phyloP scores from a whole-genome alignment of 306 rosid species.

The Heteromeles arbutifolia region DNA sequence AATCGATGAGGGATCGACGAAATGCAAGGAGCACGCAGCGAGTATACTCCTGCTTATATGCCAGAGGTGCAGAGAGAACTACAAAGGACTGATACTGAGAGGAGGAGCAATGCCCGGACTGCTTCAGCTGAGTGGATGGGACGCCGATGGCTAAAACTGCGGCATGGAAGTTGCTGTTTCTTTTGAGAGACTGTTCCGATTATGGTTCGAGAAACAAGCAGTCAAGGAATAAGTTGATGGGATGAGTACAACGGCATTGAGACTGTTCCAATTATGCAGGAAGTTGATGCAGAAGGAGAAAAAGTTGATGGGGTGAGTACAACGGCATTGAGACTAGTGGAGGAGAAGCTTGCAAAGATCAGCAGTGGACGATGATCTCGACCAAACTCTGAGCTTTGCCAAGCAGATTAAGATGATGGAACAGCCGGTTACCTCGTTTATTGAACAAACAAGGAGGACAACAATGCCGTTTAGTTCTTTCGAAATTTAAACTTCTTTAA shows the following conservation, averaged over 20 bases:
- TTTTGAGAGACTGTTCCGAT: constrained; percentile 52
- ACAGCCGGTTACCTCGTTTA: too few relatives aligned
- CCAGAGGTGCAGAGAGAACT: too few relatives aligned
- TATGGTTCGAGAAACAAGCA: constrained; percentile 33
- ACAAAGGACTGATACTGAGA: too few relatives aligned
- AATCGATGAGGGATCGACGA: too few relatives aligned
- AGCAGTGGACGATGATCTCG: background rate
- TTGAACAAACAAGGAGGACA: too few relatives aligned
- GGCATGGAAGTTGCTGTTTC: constrained; percentile 56
- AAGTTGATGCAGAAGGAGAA: constrained; percentile 67
- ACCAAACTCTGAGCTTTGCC: background rate
- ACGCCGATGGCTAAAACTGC: background rate
- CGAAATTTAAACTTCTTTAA: background rate
- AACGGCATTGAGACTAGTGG: constrained; percentile 51
- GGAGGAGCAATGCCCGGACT: too few relatives aligned
- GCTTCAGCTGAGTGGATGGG: too few relatives aligned
- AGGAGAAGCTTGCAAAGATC: constrained; percentile 77
- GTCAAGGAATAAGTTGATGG: constrained; percentile 23
- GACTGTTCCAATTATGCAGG: constrained; percentile 30
- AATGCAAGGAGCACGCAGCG: too few relatives aligned
- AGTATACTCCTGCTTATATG: too few relatives aligned
- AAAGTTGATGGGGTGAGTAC: constrained; percentile 36
- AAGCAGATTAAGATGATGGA: too few relatives aligned
- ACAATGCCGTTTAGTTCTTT: too few relatives aligned
- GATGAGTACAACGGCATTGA: too few relatives aligned